phyloP scores from a whole-genome alignment of 116 monocot genomes.

The Phalaenopsis hybrid region DNA sequence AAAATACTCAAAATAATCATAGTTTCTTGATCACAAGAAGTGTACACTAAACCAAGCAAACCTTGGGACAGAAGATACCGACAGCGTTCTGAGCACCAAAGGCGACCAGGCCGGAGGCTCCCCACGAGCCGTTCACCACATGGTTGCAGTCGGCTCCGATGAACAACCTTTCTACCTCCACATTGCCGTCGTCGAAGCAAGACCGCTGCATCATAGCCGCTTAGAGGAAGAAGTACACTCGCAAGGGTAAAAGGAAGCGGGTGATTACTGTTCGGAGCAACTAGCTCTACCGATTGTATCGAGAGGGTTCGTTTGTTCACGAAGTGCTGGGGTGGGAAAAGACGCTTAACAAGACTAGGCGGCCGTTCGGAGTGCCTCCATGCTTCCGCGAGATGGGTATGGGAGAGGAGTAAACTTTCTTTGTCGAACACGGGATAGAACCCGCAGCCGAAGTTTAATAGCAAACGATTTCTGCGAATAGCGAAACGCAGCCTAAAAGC shows the following conservation, averaged over 20 bases:
- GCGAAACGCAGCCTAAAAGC: too few relatives aligned
- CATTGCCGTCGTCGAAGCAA: not conserved
- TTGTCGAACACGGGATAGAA: too few relatives aligned
- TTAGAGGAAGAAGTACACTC: not conserved
- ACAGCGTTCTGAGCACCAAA: constrained; percentile 94
- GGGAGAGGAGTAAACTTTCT: too few relatives aligned
- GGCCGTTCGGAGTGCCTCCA: too few relatives aligned
- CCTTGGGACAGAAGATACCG: constrained; percentile 81
- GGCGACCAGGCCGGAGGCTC: constrained; percentile 65
- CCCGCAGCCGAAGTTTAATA: too few relatives aligned
- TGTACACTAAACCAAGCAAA: constrained; percentile 5
- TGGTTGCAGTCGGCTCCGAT: constrained; percentile 87
- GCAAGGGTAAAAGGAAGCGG: not conserved
- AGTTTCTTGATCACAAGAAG: constrained; percentile 1
- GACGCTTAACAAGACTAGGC: too few relatives aligned
- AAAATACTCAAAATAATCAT: not conserved
- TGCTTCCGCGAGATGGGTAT: too few relatives aligned
- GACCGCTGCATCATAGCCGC: not conserved
- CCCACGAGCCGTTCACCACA: constrained; percentile 92
- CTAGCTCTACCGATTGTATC: too few relatives aligned
- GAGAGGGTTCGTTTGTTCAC: too few relatives aligned
- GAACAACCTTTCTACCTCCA: constrained; percentile 56
- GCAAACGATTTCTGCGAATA: too few relatives aligned
- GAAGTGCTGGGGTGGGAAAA: too few relatives aligned
- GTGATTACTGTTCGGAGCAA: not conserved